Evolutionary conservation across 208 protist genomes (phyloP), one percentile per base, ranked within the genome.

Genomic region (Borovskyia barvae): DNA sequence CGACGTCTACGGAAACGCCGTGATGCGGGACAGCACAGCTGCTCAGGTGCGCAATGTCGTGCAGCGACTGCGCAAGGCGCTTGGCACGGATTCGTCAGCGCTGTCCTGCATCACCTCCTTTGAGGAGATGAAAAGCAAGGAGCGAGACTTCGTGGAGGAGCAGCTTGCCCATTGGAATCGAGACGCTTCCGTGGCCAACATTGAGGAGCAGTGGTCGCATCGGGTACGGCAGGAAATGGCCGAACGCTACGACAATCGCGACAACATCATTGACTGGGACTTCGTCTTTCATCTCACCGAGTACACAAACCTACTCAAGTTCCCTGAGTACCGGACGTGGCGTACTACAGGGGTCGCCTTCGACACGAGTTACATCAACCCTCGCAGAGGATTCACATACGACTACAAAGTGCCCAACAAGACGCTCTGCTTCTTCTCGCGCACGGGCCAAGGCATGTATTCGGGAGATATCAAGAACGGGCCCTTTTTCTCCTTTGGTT

Each of bases 231-330:
- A 90, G 46, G 91, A 96, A 46, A 92, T 96, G 83, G 91, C 87
- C 8, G 87, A 96, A 47, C 91, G 91, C 42, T 96, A 90, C 65
- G 91, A 96, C 63, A 93, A 92, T 60, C 82, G 86, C 36, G 83
- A 92, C 71, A 96, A 96, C 61, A 69, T 96, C 60, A 94, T 96
- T 43, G 91, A 96, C 70, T 96, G 91, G 91, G 91, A 96, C 60
- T 96, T 93, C 64, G 83, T 91, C 46, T 94, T 94, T 60, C 61
- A 74, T 43, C 71, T 96, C 2, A 74, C 62, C 12, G 87, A 94
- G 40, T 94, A 94, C 80, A 85, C 85, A 0, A 85, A 90, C 56
- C 57, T 93, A 15, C 66, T 94, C n/a, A 87, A 92, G 64, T 94
- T 94, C 56, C 71, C 85, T 0, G 91, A 96, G 64, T 96, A 96